phyloP scores from a whole-genome alignment of 1,284 basidiomycete species.

The Fomitopsis schrenkii region DNA sequence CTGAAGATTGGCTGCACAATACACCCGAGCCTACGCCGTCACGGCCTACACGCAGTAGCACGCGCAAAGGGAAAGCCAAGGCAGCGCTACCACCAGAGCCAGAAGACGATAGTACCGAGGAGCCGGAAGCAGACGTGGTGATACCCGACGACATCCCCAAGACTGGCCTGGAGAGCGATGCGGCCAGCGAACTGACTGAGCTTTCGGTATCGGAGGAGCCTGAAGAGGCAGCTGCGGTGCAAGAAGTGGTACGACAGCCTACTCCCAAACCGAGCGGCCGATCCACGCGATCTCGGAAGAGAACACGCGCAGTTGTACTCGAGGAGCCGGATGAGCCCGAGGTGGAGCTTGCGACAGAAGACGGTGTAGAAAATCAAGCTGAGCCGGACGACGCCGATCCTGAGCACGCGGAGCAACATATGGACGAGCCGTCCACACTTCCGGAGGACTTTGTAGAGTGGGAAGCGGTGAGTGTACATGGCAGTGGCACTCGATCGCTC shows the following conservation, averaged over 20 bases:
- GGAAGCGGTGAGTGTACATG: slow-evolving; percentile 61
- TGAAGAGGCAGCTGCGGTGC: slow-evolving; percentile 7
- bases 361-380: background rate
- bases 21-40: slow-evolving; percentile 2
- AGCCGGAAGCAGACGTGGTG: background rate
- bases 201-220: slow-evolving; percentile 36
- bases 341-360: background rate
- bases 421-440: slow-evolving; percentile 13
- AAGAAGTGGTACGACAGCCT: background rate
- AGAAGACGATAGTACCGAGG: slow-evolving; percentile 9
- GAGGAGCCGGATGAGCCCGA: background rate
- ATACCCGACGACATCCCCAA: slow-evolving; percentile 24
- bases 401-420: slow-evolving; percentile 1
- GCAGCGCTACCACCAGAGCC: slow-evolving; percentile 6
- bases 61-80: slow-evolving; percentile 12
- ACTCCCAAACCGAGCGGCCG: background rate
- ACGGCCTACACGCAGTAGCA: background rate
- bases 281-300: slow-evolving; percentile 3
- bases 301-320: background rate
- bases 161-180: slow-evolving; percentile 54
- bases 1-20: slow-evolving; percentile 65
- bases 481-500: background rate
- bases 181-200: slow-evolving; percentile 67
- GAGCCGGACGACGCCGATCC: background rate
- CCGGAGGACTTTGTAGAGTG: slow-evolving; percentile 70